Conservation (phyloP, 129 eudicot species). For the Scalesia atractyloides region DNA sequence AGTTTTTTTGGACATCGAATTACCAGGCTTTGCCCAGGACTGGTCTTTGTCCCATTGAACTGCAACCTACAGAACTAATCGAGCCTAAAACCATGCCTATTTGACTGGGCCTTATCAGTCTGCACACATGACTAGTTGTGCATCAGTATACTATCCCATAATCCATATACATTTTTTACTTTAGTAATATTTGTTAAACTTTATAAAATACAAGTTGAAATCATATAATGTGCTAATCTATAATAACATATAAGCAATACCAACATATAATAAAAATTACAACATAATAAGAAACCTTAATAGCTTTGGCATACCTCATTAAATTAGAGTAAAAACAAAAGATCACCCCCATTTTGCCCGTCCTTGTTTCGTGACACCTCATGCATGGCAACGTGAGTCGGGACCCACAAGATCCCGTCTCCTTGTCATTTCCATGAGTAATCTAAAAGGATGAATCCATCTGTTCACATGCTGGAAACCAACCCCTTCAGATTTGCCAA, state of each 20-base stretch:
- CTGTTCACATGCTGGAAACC: neutral
- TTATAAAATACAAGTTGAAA: constrained; percentile 1
- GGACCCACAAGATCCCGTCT: neutral
- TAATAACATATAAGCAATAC: neutral
- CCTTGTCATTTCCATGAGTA: neutral
- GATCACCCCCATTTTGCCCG: neutral
- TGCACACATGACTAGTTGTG: neutral
- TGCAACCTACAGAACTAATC: neutral
- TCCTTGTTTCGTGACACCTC: neutral
- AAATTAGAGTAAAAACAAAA: neutral
- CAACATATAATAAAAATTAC: neutral
- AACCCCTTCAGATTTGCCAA: neutral
- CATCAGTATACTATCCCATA: neutral
- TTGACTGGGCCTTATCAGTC: neutral
- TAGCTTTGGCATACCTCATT: neutral
- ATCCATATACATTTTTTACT: constrained; percentile 13
- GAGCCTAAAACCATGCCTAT: constrained; percentile 4
- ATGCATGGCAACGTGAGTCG: neutral
- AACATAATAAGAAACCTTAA: neutral
- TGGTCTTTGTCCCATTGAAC: neutral
- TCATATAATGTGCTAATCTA: constrained; percentile 1
- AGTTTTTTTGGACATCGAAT: neutral
- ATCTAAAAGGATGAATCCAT: constrained; percentile 4
- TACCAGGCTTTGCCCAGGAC: constrained; percentile 6
- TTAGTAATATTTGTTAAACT: neutral